Evolutionary conservation across 1,139 yeast species (phyloP), one percentile per base, ranked within the genome.

Genomic region (Suhomyces bolitotheri): DNA sequence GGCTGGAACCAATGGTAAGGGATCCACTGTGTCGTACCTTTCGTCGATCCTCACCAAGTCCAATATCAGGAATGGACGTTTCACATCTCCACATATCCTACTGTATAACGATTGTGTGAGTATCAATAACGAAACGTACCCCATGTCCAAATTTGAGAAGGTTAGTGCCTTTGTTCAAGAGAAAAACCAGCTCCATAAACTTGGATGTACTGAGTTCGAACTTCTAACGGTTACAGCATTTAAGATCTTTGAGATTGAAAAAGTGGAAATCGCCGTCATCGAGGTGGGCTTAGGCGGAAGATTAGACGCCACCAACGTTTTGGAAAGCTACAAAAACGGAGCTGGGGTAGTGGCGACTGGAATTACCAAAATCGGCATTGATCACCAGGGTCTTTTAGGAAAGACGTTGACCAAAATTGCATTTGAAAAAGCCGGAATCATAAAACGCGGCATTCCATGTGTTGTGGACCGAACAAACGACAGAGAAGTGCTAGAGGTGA

Each of bases 1-100:
- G 8, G 96, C 96, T 0, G 97, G 97, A 0, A 90, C 97, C 4
- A 90, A 90, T 54, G 97, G 97, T 0, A 90, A 90, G 53, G 97
- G 97, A 0, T 87, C 96, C 0, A 87, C 89, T 0, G 78, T 94
- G 40, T 80, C 96, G 0, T 88, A 87, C 53, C 46, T 89, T 7
- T 71, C 89, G 3, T 76, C 88, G 16, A 69, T 83, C 7, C 60
- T 87, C 13, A 64, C 76, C 6, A 51, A 66, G 26, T 67, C 79
- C 21, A 60, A 66, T 5, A 60, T 78, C 24, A 58, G 62, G 20
- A 77, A 80, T 41, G 97, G 97, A 0, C 73, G 82, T 45, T 89
- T 89, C 64, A 87, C 94, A 3, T 83, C 95, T 4, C 97, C 97
- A 0, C 96, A 89, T 62, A 60, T 89, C 49, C 53, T 86, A 2